Evolutionary conservation across 1,284 basidiomycete species (phyloP), one percentile per base, ranked within the genome.

Genomic region (Ustilago xerochloae): DNA sequence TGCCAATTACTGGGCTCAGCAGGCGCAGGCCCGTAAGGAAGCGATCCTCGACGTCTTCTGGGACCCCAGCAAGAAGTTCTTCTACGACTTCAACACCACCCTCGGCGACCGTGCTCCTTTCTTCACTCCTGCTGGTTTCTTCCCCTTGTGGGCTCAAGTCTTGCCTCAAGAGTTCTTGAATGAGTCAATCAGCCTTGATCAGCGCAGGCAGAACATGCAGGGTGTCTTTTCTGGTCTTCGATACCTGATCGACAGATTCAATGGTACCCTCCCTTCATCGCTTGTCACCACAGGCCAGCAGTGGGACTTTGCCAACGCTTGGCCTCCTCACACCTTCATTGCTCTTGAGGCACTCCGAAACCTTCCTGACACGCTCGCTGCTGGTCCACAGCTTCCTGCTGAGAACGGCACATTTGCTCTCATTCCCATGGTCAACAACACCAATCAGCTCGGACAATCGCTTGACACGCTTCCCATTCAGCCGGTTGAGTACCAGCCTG

Each of bases 11-110:
- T 92, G 94, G 81, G 87, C 85, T n/a, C 77, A 86, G 38, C 87
- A 87, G 12, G 92, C 93, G 0, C 82, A 87, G 0, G 85, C 85
- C 5, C 86, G 93, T 45, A 88, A 88, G 59, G 87, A 85, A 2
- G 93, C 90, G 0, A 89, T 97, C 63, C 86, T 95, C 41, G 94
- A 97, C 81, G 88, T 97, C 13, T 88, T 90, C 84, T 97, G 94
- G 94, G 92, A 96, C 81, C 74, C 89, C 0, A 85, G 86, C 3
- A 93, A 92, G 87, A 87, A 93, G 28, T 92, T 90, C 4, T 96
- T 94, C 86, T 95, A 95, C 83, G 93, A 94, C 84, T 94, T 90
- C 85, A 81, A 81, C 60, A 61, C 62, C 32, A 78, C 78, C 3
- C 24, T 60, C 12, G 49, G 53, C 13, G 61, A 59, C 20, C 70